phyloP scores from a whole-genome alignment of 148 eudicot genomes.

The Euryodendron excelsum region DNA sequence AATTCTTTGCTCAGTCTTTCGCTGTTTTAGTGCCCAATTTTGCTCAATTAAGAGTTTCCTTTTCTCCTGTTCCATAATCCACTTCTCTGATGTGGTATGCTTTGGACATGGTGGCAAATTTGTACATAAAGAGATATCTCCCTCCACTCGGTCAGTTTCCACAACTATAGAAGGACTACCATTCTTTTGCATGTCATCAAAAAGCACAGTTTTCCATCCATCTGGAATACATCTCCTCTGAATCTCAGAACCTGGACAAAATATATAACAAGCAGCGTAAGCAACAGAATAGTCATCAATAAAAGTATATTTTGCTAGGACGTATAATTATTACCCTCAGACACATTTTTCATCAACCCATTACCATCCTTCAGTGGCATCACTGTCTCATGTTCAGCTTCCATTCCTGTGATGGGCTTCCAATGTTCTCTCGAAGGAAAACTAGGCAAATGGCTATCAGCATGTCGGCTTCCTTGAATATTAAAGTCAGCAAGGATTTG shows the following conservation, averaged over 20 bases:
- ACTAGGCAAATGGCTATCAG: conserved; percentile 40
- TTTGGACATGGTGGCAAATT: conserved; percentile 52
- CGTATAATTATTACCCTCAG: conserved; percentile 40
- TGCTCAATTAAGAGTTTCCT: conserved; percentile 54
- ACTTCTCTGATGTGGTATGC: conserved; percentile 71
- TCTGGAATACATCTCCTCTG: conserved; percentile 31
- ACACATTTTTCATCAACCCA: conserved; percentile 27
- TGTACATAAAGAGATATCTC: conserved; percentile 33
- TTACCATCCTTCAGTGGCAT: conserved; percentile 41
- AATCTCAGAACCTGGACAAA: conserved; percentile 29
- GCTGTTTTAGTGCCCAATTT: conserved; percentile 64
- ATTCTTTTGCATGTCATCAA: conserved; percentile 32
- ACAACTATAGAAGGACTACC: conserved; percentile 24
- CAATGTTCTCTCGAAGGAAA: conserved; percentile 32
- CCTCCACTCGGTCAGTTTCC: conserved; percentile 54
- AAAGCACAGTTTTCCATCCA: conserved; percentile 31
- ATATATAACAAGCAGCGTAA: conserved; percentile 11
- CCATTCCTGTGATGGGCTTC: conserved; percentile 48
- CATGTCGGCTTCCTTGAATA: conserved; percentile 40
- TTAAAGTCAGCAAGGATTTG: conserved; percentile 35
- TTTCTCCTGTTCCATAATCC: conserved; percentile 75
- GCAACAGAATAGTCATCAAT: conserved; percentile 18
- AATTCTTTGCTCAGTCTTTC: conserved; percentile 69
- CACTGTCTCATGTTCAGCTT: conserved; percentile 35
- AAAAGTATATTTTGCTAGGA: not conserved